Evolutionary conservation across 129 eudicot species (phyloP).

Genomic region (Centrapalus pauciflorus): DNA sequence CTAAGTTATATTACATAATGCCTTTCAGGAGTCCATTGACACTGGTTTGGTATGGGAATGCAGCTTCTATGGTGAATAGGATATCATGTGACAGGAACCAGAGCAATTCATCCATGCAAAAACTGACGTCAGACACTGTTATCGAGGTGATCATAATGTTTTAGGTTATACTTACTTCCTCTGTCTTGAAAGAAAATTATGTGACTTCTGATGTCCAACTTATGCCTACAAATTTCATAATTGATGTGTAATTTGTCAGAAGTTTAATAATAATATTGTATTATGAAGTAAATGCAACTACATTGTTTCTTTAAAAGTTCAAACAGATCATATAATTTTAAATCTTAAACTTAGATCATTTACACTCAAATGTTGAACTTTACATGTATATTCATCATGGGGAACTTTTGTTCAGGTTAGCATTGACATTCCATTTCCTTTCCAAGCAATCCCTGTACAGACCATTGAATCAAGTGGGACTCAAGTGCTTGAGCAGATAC

Average conservation of each 20-base stretch:
- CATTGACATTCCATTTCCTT: conserved; percentile 88
- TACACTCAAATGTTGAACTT: too few relatives aligned
- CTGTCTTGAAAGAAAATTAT: background rate
- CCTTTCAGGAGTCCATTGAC: conserved; percentile 94
- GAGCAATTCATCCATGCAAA: conserved; percentile 48
- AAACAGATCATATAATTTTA: background rate
- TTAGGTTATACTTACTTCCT: background rate
- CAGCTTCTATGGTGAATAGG: conserved; percentile 96
- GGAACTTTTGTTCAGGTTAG: conserved; percentile 50
- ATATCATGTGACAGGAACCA: conserved; percentile 58
- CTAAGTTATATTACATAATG: conserved; percentile 53
- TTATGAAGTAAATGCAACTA: too few relatives aligned
- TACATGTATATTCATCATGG: background rate
- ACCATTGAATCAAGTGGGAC: conserved; percentile 83
- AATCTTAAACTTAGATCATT: background rate
- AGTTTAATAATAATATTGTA: background rate
- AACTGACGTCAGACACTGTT: conserved; percentile 78
- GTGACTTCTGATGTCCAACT: background rate
- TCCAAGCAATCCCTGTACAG: conserved; percentile 73
- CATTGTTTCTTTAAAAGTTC: background rate
- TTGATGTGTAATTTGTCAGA: background rate
- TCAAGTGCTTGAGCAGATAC: conserved; percentile 90
- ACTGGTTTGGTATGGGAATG: conserved; percentile 96
- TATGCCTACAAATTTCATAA: background rate
- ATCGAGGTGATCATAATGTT: conserved; percentile 53